Evolutionary conservation across 116 monocot species (phyloP).

Genomic region (Iris pallida): DNA sequence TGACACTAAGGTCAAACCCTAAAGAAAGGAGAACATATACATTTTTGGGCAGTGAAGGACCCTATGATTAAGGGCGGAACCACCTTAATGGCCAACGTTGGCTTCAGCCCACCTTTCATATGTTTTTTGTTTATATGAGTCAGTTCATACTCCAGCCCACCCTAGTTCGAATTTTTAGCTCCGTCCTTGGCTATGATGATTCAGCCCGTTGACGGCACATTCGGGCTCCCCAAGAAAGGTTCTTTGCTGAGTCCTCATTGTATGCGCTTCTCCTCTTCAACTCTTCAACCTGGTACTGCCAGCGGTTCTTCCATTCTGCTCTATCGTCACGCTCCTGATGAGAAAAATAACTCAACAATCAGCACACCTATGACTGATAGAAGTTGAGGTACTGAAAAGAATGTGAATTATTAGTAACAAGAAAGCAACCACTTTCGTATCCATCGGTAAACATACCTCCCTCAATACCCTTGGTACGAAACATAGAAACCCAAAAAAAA

Average conservation of each 20-base stretch:
- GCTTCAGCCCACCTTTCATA: too few relatives aligned
- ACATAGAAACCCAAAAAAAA: too few relatives aligned
- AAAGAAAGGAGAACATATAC: too few relatives aligned
- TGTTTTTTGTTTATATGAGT: background rate
- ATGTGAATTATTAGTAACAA: too few relatives aligned
- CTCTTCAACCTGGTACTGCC: constrained; percentile 60
- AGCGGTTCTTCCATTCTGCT: constrained; percentile 52
- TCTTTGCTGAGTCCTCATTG: constrained; percentile 30
- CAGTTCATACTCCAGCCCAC: background rate
- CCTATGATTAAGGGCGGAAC: background rate
- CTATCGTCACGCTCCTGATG: constrained; percentile 48
- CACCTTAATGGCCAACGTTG: background rate
- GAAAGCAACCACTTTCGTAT: too few relatives aligned
- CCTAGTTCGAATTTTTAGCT: background rate
- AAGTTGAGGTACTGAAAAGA: too few relatives aligned
- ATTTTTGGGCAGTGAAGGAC: background rate
- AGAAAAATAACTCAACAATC: background rate
- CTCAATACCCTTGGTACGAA: too few relatives aligned
- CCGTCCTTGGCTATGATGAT: background rate
- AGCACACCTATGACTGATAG: background rate
- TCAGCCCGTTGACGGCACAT: constrained; percentile 52
- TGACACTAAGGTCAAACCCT: too few relatives aligned
- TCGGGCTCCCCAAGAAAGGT: constrained; percentile 74
- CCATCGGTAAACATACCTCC: too few relatives aligned
- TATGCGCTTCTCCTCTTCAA: constrained; percentile 57